Percentiles rank a stretch among this genome's conserved stretches.
Conservation (phyloP, 2,329 filamentous ascomycete genomes). For the Alternaria longipes region DNA sequence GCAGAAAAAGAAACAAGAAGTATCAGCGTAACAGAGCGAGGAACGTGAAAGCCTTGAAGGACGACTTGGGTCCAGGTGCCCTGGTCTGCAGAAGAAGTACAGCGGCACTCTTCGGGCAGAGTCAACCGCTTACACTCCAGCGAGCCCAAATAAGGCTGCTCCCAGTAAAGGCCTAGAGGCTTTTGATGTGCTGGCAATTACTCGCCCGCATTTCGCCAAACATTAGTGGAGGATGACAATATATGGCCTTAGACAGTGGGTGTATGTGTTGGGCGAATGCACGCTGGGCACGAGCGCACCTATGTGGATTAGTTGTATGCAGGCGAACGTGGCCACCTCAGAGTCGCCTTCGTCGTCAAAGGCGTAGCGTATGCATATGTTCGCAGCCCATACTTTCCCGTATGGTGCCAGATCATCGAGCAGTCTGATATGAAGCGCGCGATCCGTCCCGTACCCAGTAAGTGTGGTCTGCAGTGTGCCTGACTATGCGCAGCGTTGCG, state of each 20-base stretch:
- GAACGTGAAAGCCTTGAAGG: conserved; percentile 37
- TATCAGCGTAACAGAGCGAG: conserved; percentile 35
- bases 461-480: conserved; percentile 25
- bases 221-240: conserved; percentile 51
- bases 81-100: conserved; percentile 48
- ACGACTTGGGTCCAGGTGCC: conserved; percentile 41
- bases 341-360: conserved; percentile 46
- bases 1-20: conserved; percentile 43
- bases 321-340: conserved; percentile 50
- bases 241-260: conserved; percentile 41
- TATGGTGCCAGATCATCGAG: conserved; percentile 52
- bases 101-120: conserved; percentile 31
- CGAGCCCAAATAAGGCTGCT: conserved; percentile 42
- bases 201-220: conserved; percentile 48
- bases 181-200: conserved; percentile 54
- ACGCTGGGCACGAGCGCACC: conserved; percentile 48
- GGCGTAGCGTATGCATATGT: conserved; percentile 42
- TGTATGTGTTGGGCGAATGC: conserved; percentile 52
- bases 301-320: conserved; percentile 49
- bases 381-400: conserved; percentile 43
- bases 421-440: conserved; percentile 38
- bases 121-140: conserved; percentile 29
- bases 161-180: conserved; percentile 40
- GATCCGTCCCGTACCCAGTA: conserved; percentile 45
- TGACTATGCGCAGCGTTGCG: conserved; percentile 25